Base-by-base conservation (phyloP, 208 protist genomes). In the Wallacemonas sp. region DNA sequence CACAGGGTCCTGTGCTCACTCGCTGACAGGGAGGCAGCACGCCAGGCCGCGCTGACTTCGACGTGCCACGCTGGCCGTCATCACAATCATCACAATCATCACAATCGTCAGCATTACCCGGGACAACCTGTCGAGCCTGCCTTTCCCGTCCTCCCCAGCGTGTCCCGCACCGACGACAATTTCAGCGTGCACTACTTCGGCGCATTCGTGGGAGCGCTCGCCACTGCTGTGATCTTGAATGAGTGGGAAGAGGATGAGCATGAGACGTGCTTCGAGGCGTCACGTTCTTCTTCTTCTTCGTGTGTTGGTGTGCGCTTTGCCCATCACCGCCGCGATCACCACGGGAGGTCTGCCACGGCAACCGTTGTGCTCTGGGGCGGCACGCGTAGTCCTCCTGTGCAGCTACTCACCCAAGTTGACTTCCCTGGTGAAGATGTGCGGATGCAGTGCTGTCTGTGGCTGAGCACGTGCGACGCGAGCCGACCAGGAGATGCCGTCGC, bases 371-470 rank as follows among this genome's bases (percentile, higher is more conserved):
- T 58, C 9, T 58, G 52, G 3, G 86, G 86, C 23, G 86, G 86
- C 38, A 78, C 78, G 9, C 80, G 76, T 16, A 80, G 78, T 4
- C 83, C 83, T 30, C 60, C 73, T 14, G 79, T 89, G 26, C 75
- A 70, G 38, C 48, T 82, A 9, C 54, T 76, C 21, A 76, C 80
- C 26, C 78, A 81, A 61, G 29, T 92, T 33, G 57, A 74, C 26
- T 30, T 74, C 23, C 74, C 78, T 41, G 61, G 66, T 9, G 62
- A 72, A 9, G 74, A 49, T 12, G 69, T 92, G 38, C 57, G 57
- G 17, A 48, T 29, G 57, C 57, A 46, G 27, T 49, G 41, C 57
- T 46, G 34, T 17, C 26, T 63, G 16, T 49, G 57, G 41, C 57
- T 46, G 3, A 19, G 27, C 41, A 19, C 17, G 9, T 32, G 57